Percentiles rank a stretch among this genome's conserved stretches.
Evolutionary conservation across 208 protist genomes (phyloP).

Genomic region (Vickermania ingenoplastis): DNA sequence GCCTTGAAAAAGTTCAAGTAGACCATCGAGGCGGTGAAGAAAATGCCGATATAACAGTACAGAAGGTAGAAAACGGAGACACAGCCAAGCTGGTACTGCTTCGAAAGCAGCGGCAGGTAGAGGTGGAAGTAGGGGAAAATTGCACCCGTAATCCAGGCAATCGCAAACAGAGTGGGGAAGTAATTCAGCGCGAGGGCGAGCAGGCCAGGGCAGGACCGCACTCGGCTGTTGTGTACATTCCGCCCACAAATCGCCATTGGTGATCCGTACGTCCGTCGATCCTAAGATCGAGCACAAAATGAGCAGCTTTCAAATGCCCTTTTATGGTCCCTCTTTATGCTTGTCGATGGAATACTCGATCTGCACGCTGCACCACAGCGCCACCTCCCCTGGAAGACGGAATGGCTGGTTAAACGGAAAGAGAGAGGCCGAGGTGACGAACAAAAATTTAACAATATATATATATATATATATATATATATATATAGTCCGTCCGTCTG

Average conservation of each 20-base stretch:
- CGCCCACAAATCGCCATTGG: slow-evolving; percentile 16
- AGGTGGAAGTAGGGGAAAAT: slow-evolving; percentile 40
- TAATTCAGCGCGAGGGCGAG: slow-evolving; percentile 21
- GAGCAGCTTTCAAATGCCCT: too few species aligned
- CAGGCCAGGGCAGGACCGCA: slow-evolving; percentile 15
- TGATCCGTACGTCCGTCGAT: neutral
- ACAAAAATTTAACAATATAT: too few species aligned
- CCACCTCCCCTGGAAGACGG: too few species aligned
- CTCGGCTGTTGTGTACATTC: slow-evolving; percentile 17
- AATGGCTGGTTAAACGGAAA: too few species aligned
- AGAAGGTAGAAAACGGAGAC: slow-evolving; percentile 44
- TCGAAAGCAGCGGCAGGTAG: slow-evolving; percentile 23
- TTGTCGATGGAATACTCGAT: too few species aligned
- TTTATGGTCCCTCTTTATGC: too few species aligned
- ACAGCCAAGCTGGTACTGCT: slow-evolving; percentile 14
- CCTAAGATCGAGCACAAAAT: neutral
- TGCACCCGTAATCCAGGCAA: slow-evolving; percentile 28
- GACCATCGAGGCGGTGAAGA: slow-evolving; percentile 40
- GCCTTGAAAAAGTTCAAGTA: slow-evolving; percentile 35
- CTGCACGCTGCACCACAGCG: too few species aligned
- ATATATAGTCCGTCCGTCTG: too few species aligned
- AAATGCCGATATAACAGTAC: slow-evolving; percentile 37
- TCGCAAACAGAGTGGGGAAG: slow-evolving; percentile 30
- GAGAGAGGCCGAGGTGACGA: too few species aligned
- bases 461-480: too few species aligned